Evolutionary conservation across 2,329 filamentous ascomycete species (phyloP).

Genomic region (Mollisiaceae sp.): DNA sequence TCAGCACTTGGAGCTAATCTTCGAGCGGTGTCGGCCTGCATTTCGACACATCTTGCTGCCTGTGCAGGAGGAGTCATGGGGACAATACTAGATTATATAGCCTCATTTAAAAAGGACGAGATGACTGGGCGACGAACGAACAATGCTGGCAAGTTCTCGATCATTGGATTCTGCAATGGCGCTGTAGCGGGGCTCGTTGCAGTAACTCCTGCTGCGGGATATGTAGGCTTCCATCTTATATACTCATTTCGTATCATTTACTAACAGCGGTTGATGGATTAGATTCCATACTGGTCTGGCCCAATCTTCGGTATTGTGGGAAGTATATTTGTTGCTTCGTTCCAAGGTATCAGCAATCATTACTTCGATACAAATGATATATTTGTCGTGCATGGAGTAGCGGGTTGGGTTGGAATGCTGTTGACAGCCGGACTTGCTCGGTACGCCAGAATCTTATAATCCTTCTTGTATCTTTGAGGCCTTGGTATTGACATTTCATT

Average conservation of each 20-base stretch:
- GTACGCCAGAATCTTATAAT: not conserved
- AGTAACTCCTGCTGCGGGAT: conserved; percentile 86
- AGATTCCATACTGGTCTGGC: conserved; percentile 20
- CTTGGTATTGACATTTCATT: not conserved
- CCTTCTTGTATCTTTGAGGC: too few species aligned
- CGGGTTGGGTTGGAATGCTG: conserved; percentile 17
- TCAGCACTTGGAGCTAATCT: conserved; percentile 78
- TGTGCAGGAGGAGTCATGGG: conserved; percentile 19
- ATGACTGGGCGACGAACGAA: not conserved
- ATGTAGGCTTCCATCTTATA: conserved; percentile 57
- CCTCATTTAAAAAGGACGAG: conserved; percentile 9
- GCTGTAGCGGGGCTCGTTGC: conserved; percentile 86
- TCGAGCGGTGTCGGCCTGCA: conserved; percentile 84
- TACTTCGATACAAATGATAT: conserved; percentile 21
- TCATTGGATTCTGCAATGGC: conserved; percentile 76
- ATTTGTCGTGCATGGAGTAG: conserved; percentile 15
- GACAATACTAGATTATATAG: not conserved
- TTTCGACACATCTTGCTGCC: conserved; percentile 79
- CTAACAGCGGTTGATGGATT: not conserved
- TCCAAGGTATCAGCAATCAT: conserved; percentile 8
- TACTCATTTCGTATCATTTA: too few species aligned
- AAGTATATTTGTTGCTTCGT: conserved; percentile 15
- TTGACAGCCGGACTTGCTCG: conserved; percentile 17
- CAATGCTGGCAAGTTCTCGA: conserved; percentile 13
- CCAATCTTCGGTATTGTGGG: conserved; percentile 18